Percentiles rank a stretch among this genome's conserved stretches.
These are phyloP conservation scores for Colletotrichum salicis DNA, from an alignment of 2,329 filamentous ascomycete genomes.

Conservation along the genomic window DNA sequence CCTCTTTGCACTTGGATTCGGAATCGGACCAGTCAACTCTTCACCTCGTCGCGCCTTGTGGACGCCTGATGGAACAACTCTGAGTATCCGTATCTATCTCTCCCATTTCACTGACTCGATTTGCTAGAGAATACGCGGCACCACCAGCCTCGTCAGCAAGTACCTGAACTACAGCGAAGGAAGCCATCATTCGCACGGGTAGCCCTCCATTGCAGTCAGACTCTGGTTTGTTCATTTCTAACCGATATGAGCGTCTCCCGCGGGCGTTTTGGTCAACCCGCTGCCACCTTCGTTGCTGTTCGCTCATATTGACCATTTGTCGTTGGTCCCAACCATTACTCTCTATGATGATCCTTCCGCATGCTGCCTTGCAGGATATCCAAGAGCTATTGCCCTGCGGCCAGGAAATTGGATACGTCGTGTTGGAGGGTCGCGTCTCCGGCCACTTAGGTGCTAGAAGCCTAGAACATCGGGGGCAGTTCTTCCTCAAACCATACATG, in stretches of 20 bases:
- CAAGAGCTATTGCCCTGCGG: constrained; percentile 21
- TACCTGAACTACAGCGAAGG: not conserved
- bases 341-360: not conserved
- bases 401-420: constrained; percentile 21
- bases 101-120: not conserved
- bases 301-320: not conserved
- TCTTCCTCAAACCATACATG: constrained; percentile 32
- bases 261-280: not conserved
- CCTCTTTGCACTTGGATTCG: not conserved
- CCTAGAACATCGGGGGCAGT: not conserved
- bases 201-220: not conserved
- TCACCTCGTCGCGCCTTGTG: not conserved
- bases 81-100: not conserved
- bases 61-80: not conserved
- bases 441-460: constrained; percentile 7
- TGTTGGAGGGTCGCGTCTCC: constrained; percentile 27
- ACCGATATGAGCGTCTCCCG: constrained; percentile 14
- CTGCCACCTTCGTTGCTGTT: not conserved
- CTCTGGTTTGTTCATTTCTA: not conserved
- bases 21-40: not conserved
- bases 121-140: not conserved
- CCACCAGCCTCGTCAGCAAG: not conserved
- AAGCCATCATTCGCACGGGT: not conserved
- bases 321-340: not conserved
- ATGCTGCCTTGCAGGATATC: constrained; percentile 11